phyloP scores from a whole-genome alignment of 2,329 filamentous ascomycete species.

The Aspergillus sp. region DNA sequence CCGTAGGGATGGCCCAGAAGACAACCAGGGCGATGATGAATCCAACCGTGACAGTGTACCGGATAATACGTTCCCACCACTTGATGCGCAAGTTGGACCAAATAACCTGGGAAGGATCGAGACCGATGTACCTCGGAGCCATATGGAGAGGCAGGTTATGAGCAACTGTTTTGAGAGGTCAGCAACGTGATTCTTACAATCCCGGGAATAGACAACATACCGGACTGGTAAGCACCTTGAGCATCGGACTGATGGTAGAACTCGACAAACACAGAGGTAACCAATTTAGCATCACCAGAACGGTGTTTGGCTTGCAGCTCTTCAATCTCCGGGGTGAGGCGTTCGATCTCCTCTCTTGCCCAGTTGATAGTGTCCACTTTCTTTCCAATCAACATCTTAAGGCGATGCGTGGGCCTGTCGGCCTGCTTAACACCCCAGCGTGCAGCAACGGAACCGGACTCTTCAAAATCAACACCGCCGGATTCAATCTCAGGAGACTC shows the following conservation, averaged over 20 bases:
- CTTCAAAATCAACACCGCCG: slow-evolving; percentile 47
- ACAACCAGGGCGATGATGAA: slow-evolving; percentile 72
- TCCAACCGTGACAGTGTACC: slow-evolving; percentile 60
- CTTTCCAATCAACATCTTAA: slow-evolving; percentile 66
- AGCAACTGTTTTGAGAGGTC: slow-evolving; percentile 45
- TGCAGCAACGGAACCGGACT: slow-evolving; percentile 61
- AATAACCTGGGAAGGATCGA: slow-evolving; percentile 73
- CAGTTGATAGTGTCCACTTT: slow-evolving; percentile 95
- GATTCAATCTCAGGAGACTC: slow-evolving; percentile 32
- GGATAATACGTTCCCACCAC: slow-evolving; percentile 78
- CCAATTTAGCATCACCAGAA: slow-evolving; percentile 56
- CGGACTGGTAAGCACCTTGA: slow-evolving; percentile 75
- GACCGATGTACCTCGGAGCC: slow-evolving; percentile 74
- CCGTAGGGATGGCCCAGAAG: slow-evolving; percentile 77
- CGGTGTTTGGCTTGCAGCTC: slow-evolving; percentile 61
- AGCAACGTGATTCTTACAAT: neutral
- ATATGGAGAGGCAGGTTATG: slow-evolving; percentile 85
- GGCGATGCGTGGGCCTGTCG: slow-evolving; percentile 68
- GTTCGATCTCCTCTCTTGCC: slow-evolving; percentile 70
- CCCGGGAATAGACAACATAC: slow-evolving; percentile 11
- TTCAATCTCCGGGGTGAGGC: slow-evolving; percentile 65
- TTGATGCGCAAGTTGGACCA: slow-evolving; percentile 79
- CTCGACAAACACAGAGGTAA: slow-evolving; percentile 83
- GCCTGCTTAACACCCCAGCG: slow-evolving; percentile 63
- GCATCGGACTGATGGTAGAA: slow-evolving; percentile 77